Base-by-base conservation (phyloP, 306 rosid genomes). In the Abrus pulchellus region DNA sequence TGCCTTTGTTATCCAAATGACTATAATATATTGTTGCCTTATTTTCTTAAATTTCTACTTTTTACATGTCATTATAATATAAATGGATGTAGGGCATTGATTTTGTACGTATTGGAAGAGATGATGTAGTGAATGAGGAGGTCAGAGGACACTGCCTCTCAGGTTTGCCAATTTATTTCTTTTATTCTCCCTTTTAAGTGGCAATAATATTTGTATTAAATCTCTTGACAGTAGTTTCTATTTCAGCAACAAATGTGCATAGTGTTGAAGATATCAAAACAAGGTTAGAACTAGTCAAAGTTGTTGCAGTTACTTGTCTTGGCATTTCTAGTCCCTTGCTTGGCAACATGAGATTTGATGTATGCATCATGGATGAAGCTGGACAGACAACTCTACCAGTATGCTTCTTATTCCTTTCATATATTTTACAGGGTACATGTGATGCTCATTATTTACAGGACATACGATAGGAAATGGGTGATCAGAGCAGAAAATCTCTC, bases 351-450 rank as follows among this genome's bases (percentile, higher is more conserved):
- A 91, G 84, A 81, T 94, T 94, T 75, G 99, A 94, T 75, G 91
- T 94, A 80, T 94, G 97, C 93, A 93, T 94, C 68, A 94, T 94
- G 99, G 99, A 94, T 78, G 99, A 94, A 89, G 99, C 99, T 71
- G 99, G 99, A 68, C 99, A 94, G 89, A 94, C 94, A 63, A 91
- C 97, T 72, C 88, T 93, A 77, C 99, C 99, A 11, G 99, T 94
- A 91, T 61, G 97, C 79, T 74, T 45, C 29, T 71, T 71, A 36
- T 80, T 59, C 61, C 68, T 68, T 65, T 86, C 7, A 12, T 69
- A 40, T 69, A n/a, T 64, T 78, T 79, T 65, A 40, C 20, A 9
- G 10, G 68, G 43, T 7, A 38, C 36, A 59, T 73, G 43, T 61
- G 59, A 72, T 63, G 30, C 12, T 13, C 49, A n/a, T 62, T 63